phyloP scores from a whole-genome alignment of 139 green algal genomes.

The Auxenochlorella pyrenoidosa region DNA sequence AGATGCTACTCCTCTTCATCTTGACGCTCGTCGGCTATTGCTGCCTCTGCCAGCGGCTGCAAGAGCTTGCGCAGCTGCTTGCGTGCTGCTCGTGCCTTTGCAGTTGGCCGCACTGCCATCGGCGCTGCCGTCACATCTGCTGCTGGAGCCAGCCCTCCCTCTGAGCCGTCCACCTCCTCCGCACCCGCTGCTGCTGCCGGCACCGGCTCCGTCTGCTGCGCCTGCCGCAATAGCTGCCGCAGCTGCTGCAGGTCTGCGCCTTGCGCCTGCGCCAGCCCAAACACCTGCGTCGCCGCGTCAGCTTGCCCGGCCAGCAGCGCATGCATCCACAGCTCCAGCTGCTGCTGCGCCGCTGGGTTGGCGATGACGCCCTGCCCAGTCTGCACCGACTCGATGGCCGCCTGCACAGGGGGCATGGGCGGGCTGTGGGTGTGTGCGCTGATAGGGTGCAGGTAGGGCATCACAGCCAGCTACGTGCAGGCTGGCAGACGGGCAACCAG shows the following conservation, averaged over 20 bases:
- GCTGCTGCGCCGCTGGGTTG: not conserved
- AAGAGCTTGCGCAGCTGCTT: conserved; percentile 36
- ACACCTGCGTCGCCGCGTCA: not conserved
- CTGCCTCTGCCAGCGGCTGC: not conserved
- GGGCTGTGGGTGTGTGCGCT: not conserved
- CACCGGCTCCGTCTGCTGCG: conserved; percentile 1
- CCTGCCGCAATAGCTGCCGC: conserved; percentile 26
- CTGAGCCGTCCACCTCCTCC: not conserved
- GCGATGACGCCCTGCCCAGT: conserved; percentile 22
- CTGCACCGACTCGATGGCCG: conserved; percentile 6
- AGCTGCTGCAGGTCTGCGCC: conserved; percentile 25
- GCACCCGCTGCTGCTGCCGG: not conserved
- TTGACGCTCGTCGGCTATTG: not conserved
- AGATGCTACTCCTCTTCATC: not conserved
- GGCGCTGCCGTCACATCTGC: not conserved
- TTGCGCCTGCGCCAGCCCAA: not conserved
- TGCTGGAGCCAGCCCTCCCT: not conserved
- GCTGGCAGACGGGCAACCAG: too few species aligned
- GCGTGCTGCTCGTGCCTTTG: conserved; percentile 5
- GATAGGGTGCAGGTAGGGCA: not conserved
- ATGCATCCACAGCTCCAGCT: conserved; percentile 20
- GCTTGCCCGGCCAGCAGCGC: conserved; percentile 13
- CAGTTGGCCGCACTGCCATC: not conserved
- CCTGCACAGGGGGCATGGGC: not conserved
- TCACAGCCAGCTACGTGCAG: not conserved